Evolutionary conservation across 1,139 yeast genomes (phyloP).

Genomic region (Hyphopichia khmerensis): DNA sequence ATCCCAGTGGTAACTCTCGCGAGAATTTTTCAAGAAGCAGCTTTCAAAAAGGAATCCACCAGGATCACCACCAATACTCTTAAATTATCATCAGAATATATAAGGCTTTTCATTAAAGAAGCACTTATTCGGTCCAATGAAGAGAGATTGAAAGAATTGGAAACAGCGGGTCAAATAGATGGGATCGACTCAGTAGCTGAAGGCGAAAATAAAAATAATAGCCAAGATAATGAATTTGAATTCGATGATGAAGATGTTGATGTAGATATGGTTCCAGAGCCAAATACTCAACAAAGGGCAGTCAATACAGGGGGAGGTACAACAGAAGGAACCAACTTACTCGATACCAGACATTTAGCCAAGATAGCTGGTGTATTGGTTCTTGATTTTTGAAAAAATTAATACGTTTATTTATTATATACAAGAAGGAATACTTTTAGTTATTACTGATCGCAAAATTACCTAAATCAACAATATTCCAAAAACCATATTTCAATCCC

Average conservation of each 20-base stretch:
- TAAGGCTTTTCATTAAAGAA: conserved; percentile 60
- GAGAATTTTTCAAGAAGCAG: conserved; percentile 50
- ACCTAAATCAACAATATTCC: conserved; percentile 30
- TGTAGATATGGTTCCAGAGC: conserved; percentile 13
- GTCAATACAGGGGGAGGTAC: conserved; percentile 13
- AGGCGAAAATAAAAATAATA: conserved; percentile 14
- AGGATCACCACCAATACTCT: conserved; percentile 51
- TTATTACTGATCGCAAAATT: conserved; percentile 3
- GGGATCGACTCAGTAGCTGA: conserved; percentile 30
- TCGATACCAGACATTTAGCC: conserved; percentile 54
- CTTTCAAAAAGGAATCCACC: conserved; percentile 50
- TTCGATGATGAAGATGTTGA: conserved; percentile 14
- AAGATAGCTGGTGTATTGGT: conserved; percentile 55
- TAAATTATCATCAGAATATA: conserved; percentile 53
- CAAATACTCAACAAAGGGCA: conserved; percentile 20
- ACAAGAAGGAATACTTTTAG: neutral
- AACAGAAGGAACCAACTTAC: conserved; percentile 24
- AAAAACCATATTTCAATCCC: conserved; percentile 29
- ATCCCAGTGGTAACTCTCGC: conserved; percentile 51
- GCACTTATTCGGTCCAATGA: conserved; percentile 64
- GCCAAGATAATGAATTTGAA: conserved; percentile 19
- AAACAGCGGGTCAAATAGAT: conserved; percentile 22
- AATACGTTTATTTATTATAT: neutral
- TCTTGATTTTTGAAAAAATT: conserved; percentile 45
- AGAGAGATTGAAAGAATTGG: conserved; percentile 37